phyloP scores from a whole-genome alignment of 331 rosid genomes.

The Quercus tomentella region DNA sequence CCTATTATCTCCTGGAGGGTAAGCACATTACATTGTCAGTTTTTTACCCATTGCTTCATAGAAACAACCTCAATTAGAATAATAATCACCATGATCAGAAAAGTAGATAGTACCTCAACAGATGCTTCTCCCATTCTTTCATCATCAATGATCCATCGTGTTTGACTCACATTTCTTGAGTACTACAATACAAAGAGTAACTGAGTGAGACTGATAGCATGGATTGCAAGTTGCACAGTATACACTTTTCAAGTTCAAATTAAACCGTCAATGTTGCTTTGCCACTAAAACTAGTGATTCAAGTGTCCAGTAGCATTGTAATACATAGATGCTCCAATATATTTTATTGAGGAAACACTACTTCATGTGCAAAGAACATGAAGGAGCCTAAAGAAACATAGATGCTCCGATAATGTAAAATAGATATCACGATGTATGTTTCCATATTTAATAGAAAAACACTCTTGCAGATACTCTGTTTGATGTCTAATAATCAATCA shows the following conservation, averaged over 20 bases:
- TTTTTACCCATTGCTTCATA: slow-evolving; percentile 2
- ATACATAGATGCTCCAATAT: neutral
- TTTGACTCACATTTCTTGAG: slow-evolving; percentile 97
- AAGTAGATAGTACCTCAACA: slow-evolving; percentile 62
- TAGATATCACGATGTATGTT: neutral
- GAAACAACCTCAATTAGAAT: neutral
- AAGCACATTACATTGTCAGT: slow-evolving; percentile 27
- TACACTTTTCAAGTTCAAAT: neutral
- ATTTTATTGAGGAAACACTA: too few species aligned
- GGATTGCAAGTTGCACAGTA: neutral
- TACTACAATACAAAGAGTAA: slow-evolving; percentile 48
- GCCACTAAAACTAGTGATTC: neutral
- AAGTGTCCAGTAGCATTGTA: neutral
- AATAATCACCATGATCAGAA: slow-evolving; percentile 7
- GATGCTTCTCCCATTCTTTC: slow-evolving; percentile 99
- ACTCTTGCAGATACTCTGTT: neutral
- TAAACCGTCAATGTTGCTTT: neutral
- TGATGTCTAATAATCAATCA: neutral
- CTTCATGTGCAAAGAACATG: too few species aligned
- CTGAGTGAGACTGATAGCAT: neutral
- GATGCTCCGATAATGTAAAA: neutral
- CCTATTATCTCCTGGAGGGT: slow-evolving; percentile 72
- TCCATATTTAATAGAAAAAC: too few species aligned
- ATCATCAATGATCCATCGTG: slow-evolving; percentile 89
- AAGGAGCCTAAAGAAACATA: neutral